Evolutionary conservation across 768 basidiomycete genomes (phyloP).

Genomic region (Russula foetens): DNA sequence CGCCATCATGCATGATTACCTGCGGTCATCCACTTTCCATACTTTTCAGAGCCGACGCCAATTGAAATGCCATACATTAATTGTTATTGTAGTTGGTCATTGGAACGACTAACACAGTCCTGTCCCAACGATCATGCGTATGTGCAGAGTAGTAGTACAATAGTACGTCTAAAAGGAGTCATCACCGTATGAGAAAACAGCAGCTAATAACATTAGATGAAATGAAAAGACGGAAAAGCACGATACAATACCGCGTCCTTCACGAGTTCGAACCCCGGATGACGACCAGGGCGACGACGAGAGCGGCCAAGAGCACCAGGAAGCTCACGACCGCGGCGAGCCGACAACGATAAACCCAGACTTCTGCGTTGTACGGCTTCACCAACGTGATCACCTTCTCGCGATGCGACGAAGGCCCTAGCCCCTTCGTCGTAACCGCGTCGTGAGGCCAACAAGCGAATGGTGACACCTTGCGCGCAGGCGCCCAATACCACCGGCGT

Average conservation of each 20-base stretch:
- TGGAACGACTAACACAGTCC: too few species aligned
- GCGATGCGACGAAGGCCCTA: slow-evolving; percentile 26
- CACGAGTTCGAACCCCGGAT: neutral
- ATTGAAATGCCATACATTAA: too few species aligned
- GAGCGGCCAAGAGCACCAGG: slow-evolving; percentile 38
- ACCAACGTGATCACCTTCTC: slow-evolving; percentile 17
- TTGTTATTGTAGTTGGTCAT: too few species aligned
- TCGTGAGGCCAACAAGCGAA: neutral
- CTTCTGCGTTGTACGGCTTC: slow-evolving; percentile 24
- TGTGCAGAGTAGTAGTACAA: neutral
- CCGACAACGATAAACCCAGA: slow-evolving; percentile 41
- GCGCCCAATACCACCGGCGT: neutral
- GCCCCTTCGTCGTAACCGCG: slow-evolving; percentile 13
- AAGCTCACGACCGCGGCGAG: slow-evolving; percentile 55
- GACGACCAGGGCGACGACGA: slow-evolving; percentile 44
- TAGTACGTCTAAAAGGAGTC: neutral
- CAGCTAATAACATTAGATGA: neutral
- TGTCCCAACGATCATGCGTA: neutral
- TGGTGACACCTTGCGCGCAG: neutral
- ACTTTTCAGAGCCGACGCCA: too few species aligned
- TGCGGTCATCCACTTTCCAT: too few species aligned
- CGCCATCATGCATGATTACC: too few species aligned
- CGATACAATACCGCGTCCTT: neutral
- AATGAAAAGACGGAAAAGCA: neutral
- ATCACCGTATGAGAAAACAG: neutral